Percentiles rank a stretch among this genome's conserved stretches.
These are phyloP conservation scores for Zelopaecilomyces penicillatus DNA, from an alignment of 2,329 filamentous ascomycete genomes.

Conservation along the genomic window DNA sequence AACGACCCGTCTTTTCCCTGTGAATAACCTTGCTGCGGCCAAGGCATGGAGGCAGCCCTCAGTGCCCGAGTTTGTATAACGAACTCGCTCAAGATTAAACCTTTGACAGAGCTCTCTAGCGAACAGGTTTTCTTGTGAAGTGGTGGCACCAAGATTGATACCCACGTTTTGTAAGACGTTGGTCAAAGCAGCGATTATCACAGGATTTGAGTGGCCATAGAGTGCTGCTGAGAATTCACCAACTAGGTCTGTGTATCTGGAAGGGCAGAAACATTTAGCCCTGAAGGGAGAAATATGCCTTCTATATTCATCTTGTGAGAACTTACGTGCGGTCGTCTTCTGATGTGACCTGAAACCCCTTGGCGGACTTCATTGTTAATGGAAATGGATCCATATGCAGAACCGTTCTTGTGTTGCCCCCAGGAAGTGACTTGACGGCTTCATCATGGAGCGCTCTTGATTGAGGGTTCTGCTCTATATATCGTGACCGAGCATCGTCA, in stretches of 20 bases:
- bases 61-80: slow-evolving; percentile 59
- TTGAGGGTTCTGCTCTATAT: slow-evolving; percentile 25
- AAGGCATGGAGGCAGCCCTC: slow-evolving; percentile 56
- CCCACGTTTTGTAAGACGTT: slow-evolving; percentile 37
- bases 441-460: slow-evolving; percentile 30
- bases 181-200: slow-evolving; percentile 41
- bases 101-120: slow-evolving; percentile 44
- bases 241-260: slow-evolving; percentile 50
- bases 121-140: slow-evolving; percentile 40
- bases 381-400: slow-evolving; percentile 38
- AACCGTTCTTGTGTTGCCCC: slow-evolving; percentile 39
- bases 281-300: not conserved
- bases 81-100: slow-evolving; percentile 46
- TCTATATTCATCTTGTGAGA: too few species aligned
- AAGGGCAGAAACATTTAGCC: not conserved
- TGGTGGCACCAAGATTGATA: slow-evolving; percentile 47
- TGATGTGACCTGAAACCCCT: slow-evolving; percentile 28
- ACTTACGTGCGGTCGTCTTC: slow-evolving; percentile 31
- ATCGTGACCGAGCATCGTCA: slow-evolving; percentile 24
- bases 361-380: slow-evolving; percentile 29
- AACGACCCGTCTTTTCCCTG: slow-evolving; percentile 37
- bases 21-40: slow-evolving; percentile 41
- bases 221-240: slow-evolving; percentile 58
- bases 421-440: slow-evolving; percentile 30
- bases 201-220: slow-evolving; percentile 55